Conservation (phyloP, 208 protist species). For the Spongospora subterranea region DNA sequence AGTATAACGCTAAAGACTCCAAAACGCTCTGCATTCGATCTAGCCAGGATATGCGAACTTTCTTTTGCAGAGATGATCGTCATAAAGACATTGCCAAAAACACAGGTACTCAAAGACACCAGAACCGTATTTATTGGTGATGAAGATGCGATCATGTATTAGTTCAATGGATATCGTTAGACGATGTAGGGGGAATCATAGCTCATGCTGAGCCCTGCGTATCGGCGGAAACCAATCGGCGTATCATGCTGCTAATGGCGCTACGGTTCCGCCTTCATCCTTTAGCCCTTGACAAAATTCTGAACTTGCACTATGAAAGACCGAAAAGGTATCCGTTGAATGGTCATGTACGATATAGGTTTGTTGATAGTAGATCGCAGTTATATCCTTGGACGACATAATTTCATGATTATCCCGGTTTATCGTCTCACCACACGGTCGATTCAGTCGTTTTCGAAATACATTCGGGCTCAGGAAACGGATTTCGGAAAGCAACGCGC, state of each 20-base stretch:
- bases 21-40: background rate
- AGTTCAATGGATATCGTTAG: constrained; percentile 19
- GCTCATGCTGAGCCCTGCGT: background rate
- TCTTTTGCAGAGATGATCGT: constrained; percentile 14
- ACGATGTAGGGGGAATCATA: background rate
- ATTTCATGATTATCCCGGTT: constrained; percentile 34
- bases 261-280: constrained; percentile 14
- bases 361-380: background rate
- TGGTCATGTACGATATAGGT: background rate
- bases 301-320: constrained; percentile 5
- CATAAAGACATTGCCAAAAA: background rate
- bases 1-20: constrained; percentile 43
- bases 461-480: background rate
- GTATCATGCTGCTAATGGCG: background rate
- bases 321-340: background rate
- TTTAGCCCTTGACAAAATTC: background rate
- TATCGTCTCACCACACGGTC: background rate
- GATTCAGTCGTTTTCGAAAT: background rate
- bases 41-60: background rate
- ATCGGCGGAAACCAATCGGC: background rate
- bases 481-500: background rate
- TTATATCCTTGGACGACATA: background rate
- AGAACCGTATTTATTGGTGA: background rate
- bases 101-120: no score
- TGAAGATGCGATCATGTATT: background rate